Evolutionary conservation across 768 basidiomycete species (phyloP).

Genomic region (Grammothele lineata): DNA sequence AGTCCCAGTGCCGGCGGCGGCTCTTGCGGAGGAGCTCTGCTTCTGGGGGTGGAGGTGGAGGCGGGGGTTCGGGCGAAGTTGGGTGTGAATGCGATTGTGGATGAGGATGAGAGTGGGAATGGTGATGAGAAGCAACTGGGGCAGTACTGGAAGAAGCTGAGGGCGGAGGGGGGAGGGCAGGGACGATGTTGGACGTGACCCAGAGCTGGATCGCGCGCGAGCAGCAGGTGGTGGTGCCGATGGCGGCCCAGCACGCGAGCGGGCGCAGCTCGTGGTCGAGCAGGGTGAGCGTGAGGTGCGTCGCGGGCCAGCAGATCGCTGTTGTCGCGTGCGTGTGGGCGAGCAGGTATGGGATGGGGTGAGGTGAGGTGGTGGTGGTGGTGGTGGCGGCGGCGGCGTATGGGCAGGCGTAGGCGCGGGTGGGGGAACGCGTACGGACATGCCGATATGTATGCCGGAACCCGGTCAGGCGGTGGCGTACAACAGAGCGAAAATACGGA

Average conservation of each 20-base stretch:
- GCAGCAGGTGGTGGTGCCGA: constrained; percentile 84
- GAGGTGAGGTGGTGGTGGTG: neutral
- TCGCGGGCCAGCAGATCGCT: constrained; percentile 95
- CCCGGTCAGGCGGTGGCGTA: no score
- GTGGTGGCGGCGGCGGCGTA: no score
- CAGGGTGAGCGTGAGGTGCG: constrained; percentile 75
- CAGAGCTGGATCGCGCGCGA: constrained; percentile 87
- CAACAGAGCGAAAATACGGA: no score
- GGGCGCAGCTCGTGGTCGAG: constrained; percentile 69
- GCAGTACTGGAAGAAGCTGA: neutral
- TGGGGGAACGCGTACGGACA: no score
- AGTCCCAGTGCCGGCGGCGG: constrained; percentile 71
- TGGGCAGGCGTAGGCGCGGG: no score
- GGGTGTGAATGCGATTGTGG: no score
- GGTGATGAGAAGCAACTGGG: neutral
- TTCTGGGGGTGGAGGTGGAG: neutral
- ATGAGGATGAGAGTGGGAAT: no score
- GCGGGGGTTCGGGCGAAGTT: neutral
- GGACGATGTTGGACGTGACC: constrained; percentile 85
- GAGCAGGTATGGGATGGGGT: neutral
- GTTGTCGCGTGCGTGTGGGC: no score
- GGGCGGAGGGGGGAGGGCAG: constrained; percentile 8
- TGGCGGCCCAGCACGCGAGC: constrained; percentile 84
- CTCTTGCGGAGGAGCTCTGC: constrained; percentile 19
- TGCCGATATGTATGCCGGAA: no score